These are phyloP conservation scores for Gliomastix tumulicola DNA, from an alignment of 2,329 filamentous ascomycete genomes.

Conservation along the genomic window DNA sequence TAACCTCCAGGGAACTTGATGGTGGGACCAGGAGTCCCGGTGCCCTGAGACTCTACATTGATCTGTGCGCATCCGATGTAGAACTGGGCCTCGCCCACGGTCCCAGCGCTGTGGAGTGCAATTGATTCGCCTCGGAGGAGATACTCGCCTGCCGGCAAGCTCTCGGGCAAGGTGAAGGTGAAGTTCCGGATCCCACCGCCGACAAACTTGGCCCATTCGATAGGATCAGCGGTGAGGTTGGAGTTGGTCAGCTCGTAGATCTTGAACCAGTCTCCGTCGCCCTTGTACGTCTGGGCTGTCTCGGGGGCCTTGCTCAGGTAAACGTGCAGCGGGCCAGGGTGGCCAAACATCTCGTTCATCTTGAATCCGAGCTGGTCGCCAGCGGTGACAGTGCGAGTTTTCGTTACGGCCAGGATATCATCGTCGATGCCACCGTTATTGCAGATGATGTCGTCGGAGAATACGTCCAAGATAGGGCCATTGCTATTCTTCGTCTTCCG, in stretches of 20 bases:
- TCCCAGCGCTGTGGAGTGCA: slow-evolving; percentile 18
- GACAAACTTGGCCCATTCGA: slow-evolving; percentile 14
- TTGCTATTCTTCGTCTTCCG: slow-evolving; percentile 32
- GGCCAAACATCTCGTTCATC: slow-evolving; percentile 20
- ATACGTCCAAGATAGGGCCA: slow-evolving; percentile 25
- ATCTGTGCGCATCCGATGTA: slow-evolving; percentile 16
- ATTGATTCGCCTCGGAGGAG: slow-evolving; percentile 21
- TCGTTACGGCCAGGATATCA: slow-evolving; percentile 17
- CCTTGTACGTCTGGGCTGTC: slow-evolving; percentile 13
- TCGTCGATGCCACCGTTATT: slow-evolving; percentile 23
- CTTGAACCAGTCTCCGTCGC: slow-evolving; percentile 21
- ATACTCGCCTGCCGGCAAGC: slow-evolving; percentile 12
- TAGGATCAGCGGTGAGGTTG: slow-evolving; percentile 11
- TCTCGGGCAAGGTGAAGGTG: slow-evolving; percentile 10
- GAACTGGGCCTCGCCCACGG: slow-evolving; percentile 20
- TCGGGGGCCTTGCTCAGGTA: slow-evolving; percentile 17
- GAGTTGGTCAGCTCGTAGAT: slow-evolving; percentile 15
- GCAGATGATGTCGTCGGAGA: slow-evolving; percentile 24
- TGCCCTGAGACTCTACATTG: slow-evolving; percentile 9
- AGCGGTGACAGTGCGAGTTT: slow-evolving; percentile 20
- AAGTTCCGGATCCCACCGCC: slow-evolving; percentile 14
- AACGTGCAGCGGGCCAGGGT: slow-evolving; percentile 24
- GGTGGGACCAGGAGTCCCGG: slow-evolving; percentile 10
- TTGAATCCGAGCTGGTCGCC: slow-evolving; percentile 29
- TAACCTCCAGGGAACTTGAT: slow-evolving; percentile 20